Evolutionary conservation across 73 alveolate genomes (phyloP), one percentile per base, ranked within the genome.

Genomic region (Symbiodinium pilosum): DNA sequence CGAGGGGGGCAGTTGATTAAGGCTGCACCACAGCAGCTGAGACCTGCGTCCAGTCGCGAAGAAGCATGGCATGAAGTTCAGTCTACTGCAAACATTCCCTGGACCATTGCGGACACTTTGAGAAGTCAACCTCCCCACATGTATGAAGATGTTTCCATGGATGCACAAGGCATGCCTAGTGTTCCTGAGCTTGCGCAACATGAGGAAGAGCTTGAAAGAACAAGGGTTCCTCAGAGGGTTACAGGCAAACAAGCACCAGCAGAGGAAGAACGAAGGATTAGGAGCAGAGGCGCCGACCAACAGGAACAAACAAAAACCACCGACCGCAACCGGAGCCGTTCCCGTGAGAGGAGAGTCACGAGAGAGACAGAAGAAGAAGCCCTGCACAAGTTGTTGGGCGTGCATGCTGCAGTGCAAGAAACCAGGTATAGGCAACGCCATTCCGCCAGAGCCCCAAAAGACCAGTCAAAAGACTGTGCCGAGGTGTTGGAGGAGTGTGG

Each of bases 21-120:
- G 32, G 93, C 93, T 40, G 2, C 93, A 0, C 93, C 93, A 0
- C 93, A 86, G 34, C 93, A 86, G 30, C 28, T 86, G 1, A 28
- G 93, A 30, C 44, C 51, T 1, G 93, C 93, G 0, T 36, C 56
- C 11, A 41, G 9, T n/a, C 44, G 93, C 18, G 93, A 86, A 47
- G 44, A 44, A 12, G 81, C 93, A 0, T 86, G 77, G 83, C 52
- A 44, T 0, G 83, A 86, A n/a, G 83, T 47, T 47, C 18, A n/a
- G 38, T 44, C 12, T 0, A 3, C 26, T 2, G 18, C 9, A 7
- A 52, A 86, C 1, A 4, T 86, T 16, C 83, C 93, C 0, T 86
- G 93, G 93, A 86, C 93, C 41, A 0, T 86, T 0, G 20, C 83
- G 1, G 40, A 32, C 5, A 47, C 39, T 40, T 83, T 86, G 24